These are phyloP conservation scores for Teunomyces pallodes DNA, from an alignment of 805 yeast species.

Conservation along the genomic window DNA sequence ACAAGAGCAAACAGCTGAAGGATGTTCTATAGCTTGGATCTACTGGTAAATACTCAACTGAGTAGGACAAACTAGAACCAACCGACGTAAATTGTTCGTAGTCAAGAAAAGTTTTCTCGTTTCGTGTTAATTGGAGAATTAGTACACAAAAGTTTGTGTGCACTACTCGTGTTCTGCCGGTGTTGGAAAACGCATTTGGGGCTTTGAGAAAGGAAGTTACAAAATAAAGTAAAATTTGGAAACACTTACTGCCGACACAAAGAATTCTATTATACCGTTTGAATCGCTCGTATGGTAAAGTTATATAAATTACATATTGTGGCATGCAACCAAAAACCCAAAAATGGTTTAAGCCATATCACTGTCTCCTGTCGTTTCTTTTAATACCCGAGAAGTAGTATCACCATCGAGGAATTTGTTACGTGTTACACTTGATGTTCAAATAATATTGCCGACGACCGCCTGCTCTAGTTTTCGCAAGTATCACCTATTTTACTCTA, in stretches of 20 bases:
- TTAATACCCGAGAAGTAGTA: not conserved
- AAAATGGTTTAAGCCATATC: not conserved
- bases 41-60: not conserved
- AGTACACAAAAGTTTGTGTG: slow-evolving; percentile 3
- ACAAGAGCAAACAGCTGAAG: not conserved
- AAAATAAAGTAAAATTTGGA: not conserved
- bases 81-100: not conserved
- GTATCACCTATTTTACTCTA: not conserved
- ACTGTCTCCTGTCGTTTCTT: not conserved
- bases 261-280: not conserved
- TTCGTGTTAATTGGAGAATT: slow-evolving; percentile 4
- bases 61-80: not conserved
- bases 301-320: not conserved
- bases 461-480: not conserved
- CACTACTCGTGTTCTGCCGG: slow-evolving; percentile 1
- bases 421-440: not conserved
- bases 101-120: slow-evolving; percentile 5
- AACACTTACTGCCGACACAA: not conserved
- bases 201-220: not conserved
- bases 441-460: not conserved
- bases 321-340: not conserved
- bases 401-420: not conserved
- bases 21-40: not conserved
- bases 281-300: not conserved
- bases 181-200: not conserved